Base-by-base conservation (phyloP, 352 stramenopile genomes). In the Hyaloperonospora arabidopsidis region DNA sequence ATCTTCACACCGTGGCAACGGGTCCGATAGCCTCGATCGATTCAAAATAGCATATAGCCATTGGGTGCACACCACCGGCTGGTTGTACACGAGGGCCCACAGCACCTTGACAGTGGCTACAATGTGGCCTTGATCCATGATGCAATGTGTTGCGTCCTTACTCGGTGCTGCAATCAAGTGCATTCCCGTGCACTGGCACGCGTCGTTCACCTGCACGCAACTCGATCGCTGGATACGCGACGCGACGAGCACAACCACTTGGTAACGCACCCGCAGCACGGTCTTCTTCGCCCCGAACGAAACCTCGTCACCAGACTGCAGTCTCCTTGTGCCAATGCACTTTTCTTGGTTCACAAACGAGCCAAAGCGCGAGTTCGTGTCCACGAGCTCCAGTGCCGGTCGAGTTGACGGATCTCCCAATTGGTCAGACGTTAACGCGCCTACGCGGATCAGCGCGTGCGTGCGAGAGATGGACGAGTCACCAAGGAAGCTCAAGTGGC, bases 341-440 rank as follows among this genome's bases (percentile, higher is more conserved):
- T 89, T 76, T 41, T 89, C 67, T 32, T 86, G 68, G 58, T 94
- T 94, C 41, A 94, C 79, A 53, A 91, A 94, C 18, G 84, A 90
- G 36, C 84, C 84, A 57, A 94, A 94, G 57, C 84, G 84, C 49
- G 84, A 94, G 41, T 84, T 74, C 59, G 78, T 71, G 66, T 94
- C 84, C 57, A 81, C 71, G 35, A 94, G 70, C 52, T 80, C 74
- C 56, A 94, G 77, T 45, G 72, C 56, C 28, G 79, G 84, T 6
- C 79, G 74, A 13, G 82, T 72, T 12, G 58, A 48, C 41, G 79
- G 66, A 54, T 89, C 70, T 14, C 58, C 52, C 23, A 94, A 62
- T 49, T 94, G 74, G 60, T 85, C 65, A 13, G 49, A 22, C 18
- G 72, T 58, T 22, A 94, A 68, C n/a, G 65, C 67, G 41, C 78